A percentile compares a stretch with the other conserved stretches of the same genome.
Evolutionary conservation across 352 stramenopile genomes (phyloP).

Genomic region (Pythium phragmitis): DNA sequence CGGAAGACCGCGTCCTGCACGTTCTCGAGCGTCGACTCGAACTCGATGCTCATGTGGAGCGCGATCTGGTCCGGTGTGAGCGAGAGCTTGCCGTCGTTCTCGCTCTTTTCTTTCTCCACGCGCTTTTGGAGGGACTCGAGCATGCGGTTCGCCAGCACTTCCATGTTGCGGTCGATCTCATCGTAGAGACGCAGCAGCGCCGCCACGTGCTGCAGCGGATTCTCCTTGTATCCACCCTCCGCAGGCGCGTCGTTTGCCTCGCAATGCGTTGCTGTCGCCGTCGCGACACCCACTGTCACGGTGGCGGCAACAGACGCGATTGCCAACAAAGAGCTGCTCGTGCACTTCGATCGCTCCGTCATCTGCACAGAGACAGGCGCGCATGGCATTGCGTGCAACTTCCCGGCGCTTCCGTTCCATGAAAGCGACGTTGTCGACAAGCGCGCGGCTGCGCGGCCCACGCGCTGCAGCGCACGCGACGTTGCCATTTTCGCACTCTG

Average conservation of each 20-base stretch:
- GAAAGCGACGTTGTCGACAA: not conserved
- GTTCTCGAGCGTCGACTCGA: constrained; percentile 76
- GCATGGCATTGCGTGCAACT: not conserved
- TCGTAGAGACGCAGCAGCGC: constrained; percentile 74
- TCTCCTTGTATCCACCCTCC: constrained; percentile 44
- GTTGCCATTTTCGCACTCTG: constrained; percentile 13
- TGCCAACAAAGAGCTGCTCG: constrained; percentile 1
- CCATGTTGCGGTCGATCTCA: constrained; percentile 87
- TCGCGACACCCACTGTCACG: not conserved
- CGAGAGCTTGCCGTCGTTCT: constrained; percentile 46
- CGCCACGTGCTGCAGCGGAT: constrained; percentile 71
- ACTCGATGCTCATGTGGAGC: constrained; percentile 81
- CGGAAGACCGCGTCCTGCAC: constrained; percentile 83
- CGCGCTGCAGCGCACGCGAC: constrained; percentile 6
- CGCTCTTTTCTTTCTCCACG: constrained; percentile 45
- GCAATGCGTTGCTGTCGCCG: constrained; percentile 16
- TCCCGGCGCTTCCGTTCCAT: not conserved
- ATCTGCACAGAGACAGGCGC: not conserved
- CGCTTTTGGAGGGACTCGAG: constrained; percentile 59
- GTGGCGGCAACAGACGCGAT: not conserved
- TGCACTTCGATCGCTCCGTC: not conserved
- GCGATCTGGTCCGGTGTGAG: constrained; percentile 67
- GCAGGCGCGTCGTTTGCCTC: constrained; percentile 23
- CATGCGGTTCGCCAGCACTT: constrained; percentile 66
- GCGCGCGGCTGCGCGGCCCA: not conserved